phyloP scores from a whole-genome alignment of 208 protist species.

The Leishmania turanica region DNA sequence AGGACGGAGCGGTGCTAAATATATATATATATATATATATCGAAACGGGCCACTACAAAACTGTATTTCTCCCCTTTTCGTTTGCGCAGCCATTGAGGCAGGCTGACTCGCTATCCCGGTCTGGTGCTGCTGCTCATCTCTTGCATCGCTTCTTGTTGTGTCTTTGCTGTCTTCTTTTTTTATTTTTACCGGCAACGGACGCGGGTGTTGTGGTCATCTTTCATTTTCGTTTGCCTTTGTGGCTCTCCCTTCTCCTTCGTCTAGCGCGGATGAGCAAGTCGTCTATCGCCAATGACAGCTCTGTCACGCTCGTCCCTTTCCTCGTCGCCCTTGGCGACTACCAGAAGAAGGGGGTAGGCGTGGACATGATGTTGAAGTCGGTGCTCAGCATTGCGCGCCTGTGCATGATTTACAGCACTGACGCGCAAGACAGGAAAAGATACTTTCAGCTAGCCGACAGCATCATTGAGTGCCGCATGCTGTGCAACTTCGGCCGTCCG shows the following conservation, averaged over 20 bases:
- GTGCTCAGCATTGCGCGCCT: conserved; percentile 66
- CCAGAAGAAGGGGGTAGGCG: conserved; percentile 74
- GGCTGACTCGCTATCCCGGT: neutral
- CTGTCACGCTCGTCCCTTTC: conserved; percentile 35
- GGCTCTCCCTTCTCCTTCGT: neutral
- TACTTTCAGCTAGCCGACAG: conserved; percentile 53
- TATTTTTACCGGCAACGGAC: neutral
- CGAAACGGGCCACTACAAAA: neutral
- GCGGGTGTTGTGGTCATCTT: neutral
- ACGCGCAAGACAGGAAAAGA: conserved; percentile 29
- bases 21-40: too few relatives aligned
- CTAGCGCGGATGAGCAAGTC: conserved; percentile 4
- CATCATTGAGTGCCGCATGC: conserved; percentile 90
- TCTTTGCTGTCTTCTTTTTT: neutral
- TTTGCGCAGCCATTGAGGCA: neutral
- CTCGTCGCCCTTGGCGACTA: conserved; percentile 61
- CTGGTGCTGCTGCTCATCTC: conserved; percentile 1
- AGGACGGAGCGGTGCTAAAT: neutral
- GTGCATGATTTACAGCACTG: conserved; percentile 51
- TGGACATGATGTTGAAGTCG: conserved; percentile 86
- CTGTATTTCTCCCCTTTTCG: too few relatives aligned
- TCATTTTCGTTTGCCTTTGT: conserved; percentile 3
- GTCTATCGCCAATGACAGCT: conserved; percentile 6
- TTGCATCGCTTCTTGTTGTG: neutral
- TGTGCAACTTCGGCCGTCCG: conserved; percentile 80